These are phyloP conservation scores for Neofusicoccum parvum DNA, from an alignment of 2,329 filamentous ascomycete species.

Conservation along the genomic window DNA sequence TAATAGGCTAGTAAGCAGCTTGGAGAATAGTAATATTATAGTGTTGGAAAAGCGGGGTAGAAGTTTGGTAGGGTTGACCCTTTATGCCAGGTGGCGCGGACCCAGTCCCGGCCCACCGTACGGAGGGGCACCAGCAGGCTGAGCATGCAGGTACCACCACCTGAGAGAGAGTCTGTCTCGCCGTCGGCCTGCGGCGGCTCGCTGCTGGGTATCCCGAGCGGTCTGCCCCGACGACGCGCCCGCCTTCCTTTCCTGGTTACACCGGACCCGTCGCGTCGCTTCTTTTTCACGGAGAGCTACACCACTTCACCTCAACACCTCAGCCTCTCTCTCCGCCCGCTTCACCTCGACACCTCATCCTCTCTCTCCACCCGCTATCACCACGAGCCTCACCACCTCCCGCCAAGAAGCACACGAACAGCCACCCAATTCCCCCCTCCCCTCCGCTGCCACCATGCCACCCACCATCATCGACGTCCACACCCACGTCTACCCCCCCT, in stretches of 20 bases:
- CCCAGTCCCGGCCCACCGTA: too few relatives aligned
- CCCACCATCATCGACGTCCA: slow-evolving; percentile 58
- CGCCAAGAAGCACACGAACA: not conserved
- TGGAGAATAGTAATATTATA: too few relatives aligned
- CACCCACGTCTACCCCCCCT: slow-evolving; percentile 65
- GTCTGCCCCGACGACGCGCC: not conserved
- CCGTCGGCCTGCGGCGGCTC: not conserved
- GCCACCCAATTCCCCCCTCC: not conserved
- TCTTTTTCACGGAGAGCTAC: not conserved
- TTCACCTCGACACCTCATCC: not conserved
- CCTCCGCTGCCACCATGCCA: slow-evolving; percentile 33
- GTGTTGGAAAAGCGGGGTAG: too few relatives aligned
- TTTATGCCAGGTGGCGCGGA: too few relatives aligned
- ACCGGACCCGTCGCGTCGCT: not conserved
- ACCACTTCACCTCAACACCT: not conserved
- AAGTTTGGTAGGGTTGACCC: too few relatives aligned
- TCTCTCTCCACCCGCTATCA: too few relatives aligned
- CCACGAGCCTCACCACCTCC: not conserved
- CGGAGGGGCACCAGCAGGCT: too few relatives aligned
- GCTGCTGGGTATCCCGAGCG: not conserved
- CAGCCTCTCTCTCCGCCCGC: not conserved
- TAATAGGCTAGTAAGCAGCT: too few relatives aligned
- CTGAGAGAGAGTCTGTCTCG: too few relatives aligned
- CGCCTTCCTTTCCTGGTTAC: slow-evolving; percentile 9
- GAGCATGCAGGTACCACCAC: too few relatives aligned